These are phyloP conservation scores for Stipa capillata DNA, from an alignment of 176 grass and related monocot genomes.

Conservation along the genomic window DNA sequence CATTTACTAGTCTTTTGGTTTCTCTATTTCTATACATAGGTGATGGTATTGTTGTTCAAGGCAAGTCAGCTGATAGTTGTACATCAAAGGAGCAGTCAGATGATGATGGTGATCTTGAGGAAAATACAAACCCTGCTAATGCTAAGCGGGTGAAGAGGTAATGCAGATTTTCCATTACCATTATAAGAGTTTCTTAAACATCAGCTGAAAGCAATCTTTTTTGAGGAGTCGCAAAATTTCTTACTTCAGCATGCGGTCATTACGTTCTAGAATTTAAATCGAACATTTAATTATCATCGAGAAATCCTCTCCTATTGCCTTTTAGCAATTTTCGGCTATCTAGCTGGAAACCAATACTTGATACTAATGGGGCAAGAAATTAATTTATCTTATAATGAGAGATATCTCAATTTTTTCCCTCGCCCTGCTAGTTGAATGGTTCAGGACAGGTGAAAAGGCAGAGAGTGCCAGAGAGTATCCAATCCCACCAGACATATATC, in stretches of 20 bases:
- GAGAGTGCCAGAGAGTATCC: neutral
- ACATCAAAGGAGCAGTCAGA: constrained; percentile 66
- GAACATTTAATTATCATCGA: neutral
- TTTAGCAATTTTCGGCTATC: neutral
- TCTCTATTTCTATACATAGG: constrained; percentile 27
- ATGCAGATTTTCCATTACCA: neutral
- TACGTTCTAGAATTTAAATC: neutral
- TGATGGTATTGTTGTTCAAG: constrained; percentile 16
- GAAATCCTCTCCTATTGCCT: neutral
- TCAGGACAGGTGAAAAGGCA: neutral
- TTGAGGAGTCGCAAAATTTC: neutral
- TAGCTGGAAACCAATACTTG: neutral
- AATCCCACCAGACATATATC: neutral
- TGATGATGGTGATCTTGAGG: constrained; percentile 56
- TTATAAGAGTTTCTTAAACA: neutral
- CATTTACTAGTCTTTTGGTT: neutral
- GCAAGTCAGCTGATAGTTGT: constrained; percentile 39
- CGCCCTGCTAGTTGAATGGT: neutral
- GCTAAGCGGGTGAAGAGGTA: constrained; percentile 69
- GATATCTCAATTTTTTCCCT: neutral
- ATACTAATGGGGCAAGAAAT: neutral
- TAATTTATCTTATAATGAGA: neutral
- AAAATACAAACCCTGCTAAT: constrained; percentile 39
- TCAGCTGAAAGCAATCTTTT: neutral
- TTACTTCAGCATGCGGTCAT: neutral